These are phyloP conservation scores for Suillus cothurnatus DNA, from an alignment of 768 basidiomycete genomes.

Conservation along the genomic window DNA sequence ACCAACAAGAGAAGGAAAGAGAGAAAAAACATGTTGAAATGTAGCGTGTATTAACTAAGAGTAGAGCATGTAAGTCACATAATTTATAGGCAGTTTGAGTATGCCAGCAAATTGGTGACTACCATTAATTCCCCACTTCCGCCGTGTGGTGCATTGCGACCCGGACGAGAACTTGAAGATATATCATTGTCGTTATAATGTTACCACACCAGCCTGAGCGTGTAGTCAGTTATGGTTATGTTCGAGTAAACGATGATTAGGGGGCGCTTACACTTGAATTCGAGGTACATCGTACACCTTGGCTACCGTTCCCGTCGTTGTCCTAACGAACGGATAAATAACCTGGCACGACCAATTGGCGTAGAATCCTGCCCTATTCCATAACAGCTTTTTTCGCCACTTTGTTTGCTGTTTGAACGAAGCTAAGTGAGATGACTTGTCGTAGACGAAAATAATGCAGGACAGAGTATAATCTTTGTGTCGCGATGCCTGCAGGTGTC, in stretches of 20 bases:
- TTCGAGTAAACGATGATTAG: too few relatives aligned
- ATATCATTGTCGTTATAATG: not conserved
- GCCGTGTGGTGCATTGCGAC: not conserved
- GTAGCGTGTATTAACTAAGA: not conserved
- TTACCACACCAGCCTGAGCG: too few relatives aligned
- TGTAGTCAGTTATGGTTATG: too few relatives aligned
- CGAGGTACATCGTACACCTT: not conserved
- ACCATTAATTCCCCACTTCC: not conserved
- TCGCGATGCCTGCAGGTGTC: too few relatives aligned
- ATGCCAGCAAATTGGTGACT: constrained; percentile 1
- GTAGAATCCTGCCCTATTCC: too few relatives aligned
- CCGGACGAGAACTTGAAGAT: not conserved
- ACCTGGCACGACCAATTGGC: not conserved
- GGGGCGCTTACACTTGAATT: not conserved
- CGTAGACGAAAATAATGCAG: too few relatives aligned
- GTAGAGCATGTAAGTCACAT: not conserved
- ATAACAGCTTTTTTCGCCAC: too few relatives aligned
- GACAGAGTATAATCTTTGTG: too few relatives aligned
- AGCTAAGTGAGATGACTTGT: too few relatives aligned
- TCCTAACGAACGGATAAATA: not conserved
- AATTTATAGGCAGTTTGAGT: not conserved
- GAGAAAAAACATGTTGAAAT: not conserved
- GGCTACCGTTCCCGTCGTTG: not conserved
- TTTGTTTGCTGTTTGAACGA: too few relatives aligned
- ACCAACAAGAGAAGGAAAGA: constrained; percentile 18